Evolutionary conservation across 176 grass and related monocot species (phyloP).

Genomic region (Cocos nucifera): DNA sequence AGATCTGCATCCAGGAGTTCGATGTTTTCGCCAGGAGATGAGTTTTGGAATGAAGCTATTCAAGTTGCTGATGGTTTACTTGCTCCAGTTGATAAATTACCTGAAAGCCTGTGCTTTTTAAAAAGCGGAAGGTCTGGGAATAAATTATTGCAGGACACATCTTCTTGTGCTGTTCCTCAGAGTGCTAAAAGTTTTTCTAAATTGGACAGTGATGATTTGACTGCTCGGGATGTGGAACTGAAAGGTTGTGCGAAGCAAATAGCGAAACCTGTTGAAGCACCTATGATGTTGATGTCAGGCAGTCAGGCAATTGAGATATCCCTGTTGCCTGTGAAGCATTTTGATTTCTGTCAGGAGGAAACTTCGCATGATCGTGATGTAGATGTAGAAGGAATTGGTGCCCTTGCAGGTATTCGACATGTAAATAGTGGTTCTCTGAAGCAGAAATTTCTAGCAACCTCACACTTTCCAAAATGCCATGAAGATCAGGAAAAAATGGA

Average conservation of each 20-base stretch:
- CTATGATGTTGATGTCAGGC: constrained; percentile 10
- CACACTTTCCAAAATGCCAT: constrained; percentile 10
- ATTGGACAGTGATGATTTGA: constrained; percentile 26
- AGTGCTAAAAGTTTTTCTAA: constrained; percentile 42
- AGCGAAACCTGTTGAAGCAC: constrained; percentile 28
- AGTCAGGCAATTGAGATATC: constrained; percentile 33
- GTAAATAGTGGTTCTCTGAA: constrained; percentile 11
- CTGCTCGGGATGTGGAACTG: constrained; percentile 28
- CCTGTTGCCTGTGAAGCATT: constrained; percentile 76
- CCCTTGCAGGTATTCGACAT: constrained; percentile 1
- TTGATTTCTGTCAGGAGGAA: constrained; percentile 82
- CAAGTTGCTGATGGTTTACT: constrained; percentile 55
- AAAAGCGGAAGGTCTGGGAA: constrained; percentile 15
- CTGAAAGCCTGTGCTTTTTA: not conserved
- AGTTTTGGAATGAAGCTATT: constrained; percentile 91
- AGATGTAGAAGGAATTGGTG: constrained; percentile 26
- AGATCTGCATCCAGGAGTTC: constrained; percentile 47
- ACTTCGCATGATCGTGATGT: constrained; percentile 17
- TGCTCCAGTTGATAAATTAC: constrained; percentile 31
- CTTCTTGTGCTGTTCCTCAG: constrained; percentile 44
- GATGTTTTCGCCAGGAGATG: constrained; percentile 76
- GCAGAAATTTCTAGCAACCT: constrained; percentile 1
- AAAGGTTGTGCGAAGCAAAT: constrained; percentile 39
- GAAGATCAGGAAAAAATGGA: constrained; percentile 17
- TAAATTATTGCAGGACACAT: constrained; percentile 47